A percentile compares a stretch with the other conserved stretches of the same genome.
These are phyloP conservation scores for Scedosporium aurantiacum DNA, from an alignment of 2,329 filamentous ascomycete species.

Conservation along the genomic window DNA sequence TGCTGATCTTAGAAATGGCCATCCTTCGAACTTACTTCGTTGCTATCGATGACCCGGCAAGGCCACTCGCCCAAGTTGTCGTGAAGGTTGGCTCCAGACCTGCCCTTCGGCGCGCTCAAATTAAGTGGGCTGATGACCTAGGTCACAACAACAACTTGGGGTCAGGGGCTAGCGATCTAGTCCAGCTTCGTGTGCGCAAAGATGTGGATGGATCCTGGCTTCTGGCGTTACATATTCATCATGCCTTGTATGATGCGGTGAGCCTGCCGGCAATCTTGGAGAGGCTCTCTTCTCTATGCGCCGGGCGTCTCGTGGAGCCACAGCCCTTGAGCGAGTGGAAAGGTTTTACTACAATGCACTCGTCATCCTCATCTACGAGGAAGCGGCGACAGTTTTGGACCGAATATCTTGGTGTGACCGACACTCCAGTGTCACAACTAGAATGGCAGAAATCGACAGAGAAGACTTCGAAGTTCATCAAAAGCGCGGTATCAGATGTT, in stretches of 20 bases:
- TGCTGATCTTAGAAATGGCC: conserved; percentile 41
- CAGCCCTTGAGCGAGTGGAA: conserved; percentile 16
- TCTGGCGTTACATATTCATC: conserved; percentile 58
- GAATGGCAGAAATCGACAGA: not conserved
- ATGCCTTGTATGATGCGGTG: conserved; percentile 80
- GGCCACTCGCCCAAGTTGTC: conserved; percentile 55
- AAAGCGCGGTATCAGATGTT: conserved; percentile 31
- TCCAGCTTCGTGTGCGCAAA: conserved; percentile 6
- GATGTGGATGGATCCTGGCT: conserved; percentile 14
- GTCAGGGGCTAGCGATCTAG: not conserved
- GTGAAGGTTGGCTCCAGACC: conserved; percentile 15
- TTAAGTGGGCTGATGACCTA: not conserved
- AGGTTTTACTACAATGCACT: conserved; percentile 11
- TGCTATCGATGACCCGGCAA: conserved; percentile 29
- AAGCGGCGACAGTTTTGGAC: conserved; percentile 28
- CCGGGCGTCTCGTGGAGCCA: conserved; percentile 8
- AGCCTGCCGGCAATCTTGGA: conserved; percentile 57
- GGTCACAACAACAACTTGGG: not conserved
- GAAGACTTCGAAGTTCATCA: conserved; percentile 16
- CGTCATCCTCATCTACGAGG: conserved; percentile 4
- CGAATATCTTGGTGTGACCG: conserved; percentile 20
- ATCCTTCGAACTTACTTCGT: conserved; percentile 62
- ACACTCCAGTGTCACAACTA: conserved; percentile 25
- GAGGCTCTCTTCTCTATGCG: conserved; percentile 18
- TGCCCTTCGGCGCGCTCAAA: conserved; percentile 15